Percentiles rank a stretch among this genome's conserved stretches.
phyloP scores from a whole-genome alignment of 768 basidiomycete genomes.

The Calvatia gigantea region DNA sequence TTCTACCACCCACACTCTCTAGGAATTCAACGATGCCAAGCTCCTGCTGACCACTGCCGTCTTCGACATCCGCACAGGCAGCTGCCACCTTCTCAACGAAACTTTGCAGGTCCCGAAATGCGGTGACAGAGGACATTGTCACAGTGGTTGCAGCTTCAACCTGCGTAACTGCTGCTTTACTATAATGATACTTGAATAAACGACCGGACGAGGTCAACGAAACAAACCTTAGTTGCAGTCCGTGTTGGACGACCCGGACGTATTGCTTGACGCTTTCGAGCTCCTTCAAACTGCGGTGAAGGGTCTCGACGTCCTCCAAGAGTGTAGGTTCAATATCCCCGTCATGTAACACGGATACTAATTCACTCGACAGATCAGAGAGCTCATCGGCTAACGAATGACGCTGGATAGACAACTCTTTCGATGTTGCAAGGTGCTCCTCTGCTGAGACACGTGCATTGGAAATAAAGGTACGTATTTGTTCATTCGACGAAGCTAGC shows the following conservation, averaged over 20 bases:
- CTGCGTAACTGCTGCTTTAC: slow-evolving; percentile 57
- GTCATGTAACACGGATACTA: slow-evolving; percentile 54
- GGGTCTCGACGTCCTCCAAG: slow-evolving; percentile 75
- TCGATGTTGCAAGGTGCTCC: slow-evolving; percentile 56
- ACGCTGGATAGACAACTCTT: slow-evolving; percentile 71
- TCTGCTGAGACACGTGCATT: slow-evolving; percentile 45
- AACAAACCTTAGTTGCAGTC: slow-evolving; percentile 67
- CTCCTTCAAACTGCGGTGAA: slow-evolving; percentile 76
- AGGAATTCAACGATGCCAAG: slow-evolving; percentile 65
- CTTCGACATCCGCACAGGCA: slow-evolving; percentile 43
- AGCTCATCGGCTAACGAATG: slow-evolving; percentile 80
- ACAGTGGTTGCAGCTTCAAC: slow-evolving; percentile 39
- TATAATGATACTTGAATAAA: slow-evolving; percentile 23
- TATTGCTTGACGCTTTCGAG: slow-evolving; percentile 75
- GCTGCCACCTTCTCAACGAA: slow-evolving; percentile 52
- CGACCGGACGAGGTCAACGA: neutral
- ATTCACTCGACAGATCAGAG: slow-evolving; percentile 56
- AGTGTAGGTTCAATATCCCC: slow-evolving; percentile 56
- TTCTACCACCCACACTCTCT: slow-evolving; percentile 56
- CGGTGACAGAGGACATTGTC: slow-evolving; percentile 42
- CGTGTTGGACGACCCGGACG: slow-evolving; percentile 68
- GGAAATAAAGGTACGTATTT: slow-evolving; percentile 43
- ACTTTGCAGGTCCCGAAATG: slow-evolving; percentile 58
- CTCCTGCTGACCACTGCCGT: slow-evolving; percentile 41
- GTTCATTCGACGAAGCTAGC: slow-evolving; percentile 50